Base-by-base conservation (phyloP, 768 basidiomycete genomes). In the Calocybe gangraenosa region DNA sequence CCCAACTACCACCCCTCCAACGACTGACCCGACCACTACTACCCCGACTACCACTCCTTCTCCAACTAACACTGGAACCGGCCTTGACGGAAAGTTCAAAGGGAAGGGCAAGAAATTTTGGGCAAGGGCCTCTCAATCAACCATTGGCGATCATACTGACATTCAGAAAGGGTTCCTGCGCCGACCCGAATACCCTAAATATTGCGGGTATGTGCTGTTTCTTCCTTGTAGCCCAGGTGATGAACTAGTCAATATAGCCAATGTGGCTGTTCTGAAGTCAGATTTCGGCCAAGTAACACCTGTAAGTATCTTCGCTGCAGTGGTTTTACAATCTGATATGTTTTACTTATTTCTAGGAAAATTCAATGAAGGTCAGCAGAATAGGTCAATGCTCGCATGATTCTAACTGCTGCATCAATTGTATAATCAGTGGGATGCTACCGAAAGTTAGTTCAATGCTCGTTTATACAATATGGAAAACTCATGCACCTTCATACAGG, bases 201-300 rank as follows among this genome's bases (percentile, higher is more conserved):
- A 60, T 57, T 49, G 57, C 64, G 49, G 56, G 58, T 65, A 20
- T 8, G 40, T 13, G 7, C n/a, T 14, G 28, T 8, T 8, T 53
- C 28, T 38, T 19, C 22, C 33, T 6, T n/a, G n/a, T 18, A 35
- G 7, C 14, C 43, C 28, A 20, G 18, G 14, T 9, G 32, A 43
- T 40, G 15, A 14, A 18, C 28, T n/a, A 17, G 19, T 7, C n/a
- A 23, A 4, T 14, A 11, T 25, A 65, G 64, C 63, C 19, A 68
- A 68, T 49, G 56, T 36, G 15, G 61, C 58, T 6, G 25, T 66
- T 22, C 48, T 69, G 28, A 60, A 53, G 38, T 60, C 64, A 19
- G 59, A 70, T 32, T 70, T 70, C 32, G 69, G 69, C 20, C 53
- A 57, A 28, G 67, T 71, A n/a, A 69, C 69, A 1, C 69, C 69